Base-by-base conservation (phyloP, 169 alveolate species). In the Miamiensis avidus region DNA sequence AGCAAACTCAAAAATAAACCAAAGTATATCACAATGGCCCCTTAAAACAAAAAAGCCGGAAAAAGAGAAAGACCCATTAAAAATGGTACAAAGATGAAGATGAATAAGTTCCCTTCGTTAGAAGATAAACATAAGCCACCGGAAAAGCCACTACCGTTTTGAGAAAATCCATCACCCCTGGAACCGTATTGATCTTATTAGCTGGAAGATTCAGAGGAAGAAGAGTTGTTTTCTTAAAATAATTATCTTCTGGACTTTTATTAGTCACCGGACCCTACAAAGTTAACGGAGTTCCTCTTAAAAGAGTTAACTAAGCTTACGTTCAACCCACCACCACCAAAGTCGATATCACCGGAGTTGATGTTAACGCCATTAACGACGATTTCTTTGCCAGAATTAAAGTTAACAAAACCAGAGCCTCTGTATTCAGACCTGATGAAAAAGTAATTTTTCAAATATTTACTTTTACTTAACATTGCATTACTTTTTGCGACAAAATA, bases 141-240 rank as follows among this genome's bases (percentile, higher is more conserved):
- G n/a, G n/a, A n/a, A 78, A 82, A 49, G 65, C 81, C 72, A 64
- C 90, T 74, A 34, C 87, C 78, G 65, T 74, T 75, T 81, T 86
- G 81, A 95, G 98, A 88, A 93, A 93, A 81, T 95, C 97, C 34
- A 91, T 97, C 75, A 91, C 89, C 79, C 98, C 98, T 34, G 99
- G 99, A 32, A 95, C 97, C 69, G 99, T 99, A n/a, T 96, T 98
- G 84, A 98, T 99, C 75, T 91, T 99, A 82, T 94, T 99, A 64
- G 93, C 99, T 77, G 99, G 99, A 75, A 96, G 98, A 91, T 98
- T 96, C 98, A 95, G 98, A 90, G 99, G 99, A 82, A 97, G 97
- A 90, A 98, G 99, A 84, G 99, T 98, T 34, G 99, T 99, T 32
- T 97, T 97, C 96, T 93, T 98, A 86, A 98, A 99, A 98, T 96